Conservation (phyloP, 352 stramenopile genomes). For the Phytophthora agathidicida region DNA sequence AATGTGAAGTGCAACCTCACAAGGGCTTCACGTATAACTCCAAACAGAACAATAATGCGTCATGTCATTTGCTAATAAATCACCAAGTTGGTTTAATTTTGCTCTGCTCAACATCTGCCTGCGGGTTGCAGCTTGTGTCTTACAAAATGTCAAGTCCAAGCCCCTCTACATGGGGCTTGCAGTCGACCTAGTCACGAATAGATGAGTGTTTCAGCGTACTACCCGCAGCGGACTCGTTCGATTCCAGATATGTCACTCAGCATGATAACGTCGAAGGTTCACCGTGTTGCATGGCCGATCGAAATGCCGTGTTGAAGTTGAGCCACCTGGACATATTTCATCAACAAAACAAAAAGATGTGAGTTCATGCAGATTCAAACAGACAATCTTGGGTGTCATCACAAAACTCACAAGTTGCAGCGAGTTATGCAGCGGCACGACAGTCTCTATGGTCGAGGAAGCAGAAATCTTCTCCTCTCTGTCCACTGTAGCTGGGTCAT, state of each 20-base stretch:
- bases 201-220: neutral
- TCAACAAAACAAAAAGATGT: neutral
- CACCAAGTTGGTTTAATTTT: conserved; percentile 25
- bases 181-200: conserved; percentile 6
- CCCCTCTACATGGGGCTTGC: conserved; percentile 9
- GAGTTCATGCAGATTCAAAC: neutral
- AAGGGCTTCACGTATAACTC: conserved; percentile 1
- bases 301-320: conserved; percentile 66
- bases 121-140: conserved; percentile 4
- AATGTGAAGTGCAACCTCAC: neutral
- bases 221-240: too few species aligned
- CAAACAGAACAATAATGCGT: conserved; percentile 3
- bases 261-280: conserved; percentile 9
- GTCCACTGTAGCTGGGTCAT: conserved; percentile 46
- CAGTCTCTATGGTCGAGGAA: conserved; percentile 78
- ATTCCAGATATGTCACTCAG: too few species aligned
- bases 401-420: conserved; percentile 58
- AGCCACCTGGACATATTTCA: conserved; percentile 38
- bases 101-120: conserved; percentile 3
- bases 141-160: conserved; percentile 27
- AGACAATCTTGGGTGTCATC: too few species aligned
- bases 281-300: conserved; percentile 46
- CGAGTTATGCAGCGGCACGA: conserved; percentile 73
- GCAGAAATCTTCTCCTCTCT: conserved; percentile 64
- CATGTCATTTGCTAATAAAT: conserved; percentile 32